Base-by-base conservation (phyloP, 805 yeast species). In the Yamadazyma olivae region DNA sequence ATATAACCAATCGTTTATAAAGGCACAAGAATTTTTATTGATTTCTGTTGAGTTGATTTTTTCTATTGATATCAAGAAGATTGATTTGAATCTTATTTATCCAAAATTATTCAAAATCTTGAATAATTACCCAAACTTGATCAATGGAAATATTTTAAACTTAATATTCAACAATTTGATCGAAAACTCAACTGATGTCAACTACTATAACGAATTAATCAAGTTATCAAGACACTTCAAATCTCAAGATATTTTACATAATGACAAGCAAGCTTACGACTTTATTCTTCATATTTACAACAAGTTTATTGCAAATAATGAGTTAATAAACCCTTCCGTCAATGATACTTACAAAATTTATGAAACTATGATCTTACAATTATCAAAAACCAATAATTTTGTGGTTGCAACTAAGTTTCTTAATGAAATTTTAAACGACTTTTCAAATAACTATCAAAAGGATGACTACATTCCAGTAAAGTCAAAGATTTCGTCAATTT, bases 381-480 rank as follows among this genome's bases (percentile, higher is more conserved):
- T 83, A 35, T 66, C 78, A 9, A 59, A 63, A 34, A 73, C 75
- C 29, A 74, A 71, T 27, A 74, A 79, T 43, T 44, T 68, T 24
- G 61, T 64, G 6, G 46, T 71, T 27, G 80, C 87, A 3, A 69
- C 82, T 1, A 64, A 71, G 39, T 70, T 81, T 38, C 58, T 83
- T 47, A 84, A 82, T 50, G 61, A 68, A 27, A 61, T 81, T 5
- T 31, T 36, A n/a, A 30, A 25, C 26, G 35, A 36, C 27, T 35
- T 20, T 20, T 20, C 30, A 25, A 7, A 8, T 13, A 30, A 30
- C 21, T 17, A 30, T 13, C 12, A 17, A 12, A 31, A 26, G n/a
- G 27, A 24, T 15, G 20, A 27, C 9, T 39, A 49, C 17, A 26
- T 41, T 10, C 26, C 35, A 19, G 29, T 35, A 45, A 56, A 56